phyloP scores from a whole-genome alignment of 208 protist genomes.

The Wallacemonas sp. region DNA sequence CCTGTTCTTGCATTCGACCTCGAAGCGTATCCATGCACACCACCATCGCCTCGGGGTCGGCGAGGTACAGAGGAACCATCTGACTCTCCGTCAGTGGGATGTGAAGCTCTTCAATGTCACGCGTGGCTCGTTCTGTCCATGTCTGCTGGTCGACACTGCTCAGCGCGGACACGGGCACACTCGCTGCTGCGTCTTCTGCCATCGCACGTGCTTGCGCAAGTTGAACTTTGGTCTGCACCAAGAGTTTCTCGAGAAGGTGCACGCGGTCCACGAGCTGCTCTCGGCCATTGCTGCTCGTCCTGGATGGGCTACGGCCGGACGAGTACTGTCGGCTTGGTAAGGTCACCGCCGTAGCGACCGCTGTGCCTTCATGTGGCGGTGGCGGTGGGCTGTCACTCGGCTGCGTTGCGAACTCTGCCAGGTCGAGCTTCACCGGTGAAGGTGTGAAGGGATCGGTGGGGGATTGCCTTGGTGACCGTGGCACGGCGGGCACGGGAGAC shows the following conservation, averaged over 20 bases:
- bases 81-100: not conserved
- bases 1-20: not conserved
- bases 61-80: not conserved
- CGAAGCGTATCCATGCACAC: not conserved
- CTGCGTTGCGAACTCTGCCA: too few species aligned
- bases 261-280: conserved; percentile 23
- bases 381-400: too few species aligned
- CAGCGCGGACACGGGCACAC: not conserved
- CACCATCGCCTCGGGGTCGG: not conserved
- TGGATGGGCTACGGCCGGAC: not conserved
- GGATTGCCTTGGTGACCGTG: too few species aligned
- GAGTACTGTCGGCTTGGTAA: too few species aligned
- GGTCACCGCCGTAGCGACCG: too few species aligned
- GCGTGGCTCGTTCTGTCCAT: not conserved
- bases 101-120: not conserved
- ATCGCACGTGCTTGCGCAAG: conserved; percentile 27
- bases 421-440: too few species aligned
- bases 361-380: too few species aligned
- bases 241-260: conserved; percentile 24
- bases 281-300: not conserved
- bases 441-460: too few species aligned
- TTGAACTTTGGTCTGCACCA: conserved; percentile 32
- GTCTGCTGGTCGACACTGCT: not conserved
- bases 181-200: not conserved
- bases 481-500: too few species aligned